phyloP scores from a whole-genome alignment of 768 basidiomycete genomes.

The Tulasnella sp. region DNA sequence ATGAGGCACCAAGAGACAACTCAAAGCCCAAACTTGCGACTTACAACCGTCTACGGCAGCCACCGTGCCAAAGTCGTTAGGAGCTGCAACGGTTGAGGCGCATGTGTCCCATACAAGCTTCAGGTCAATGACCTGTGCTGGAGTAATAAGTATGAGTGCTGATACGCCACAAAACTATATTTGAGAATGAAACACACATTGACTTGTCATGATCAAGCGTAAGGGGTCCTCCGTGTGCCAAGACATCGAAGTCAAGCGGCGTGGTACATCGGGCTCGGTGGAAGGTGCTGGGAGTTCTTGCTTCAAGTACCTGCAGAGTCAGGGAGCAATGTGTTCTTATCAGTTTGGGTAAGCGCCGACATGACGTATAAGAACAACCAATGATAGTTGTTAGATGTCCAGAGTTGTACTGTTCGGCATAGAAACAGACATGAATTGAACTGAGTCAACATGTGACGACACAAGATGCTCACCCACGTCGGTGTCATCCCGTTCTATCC shows the following conservation, averaged over 20 bases:
- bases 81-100: slow-evolving; percentile 43
- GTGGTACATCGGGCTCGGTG: slow-evolving; percentile 23
- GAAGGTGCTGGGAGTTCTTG: slow-evolving; percentile 59
- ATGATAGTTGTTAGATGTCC: slow-evolving; percentile 91
- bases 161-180: too few relatives aligned
- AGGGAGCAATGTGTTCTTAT: background rate
- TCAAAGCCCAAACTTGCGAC: slow-evolving; percentile 25
- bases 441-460: background rate
- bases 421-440: background rate
- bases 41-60: slow-evolving; percentile 82
- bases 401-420: slow-evolving; percentile 65
- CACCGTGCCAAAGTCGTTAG: slow-evolving; percentile 71
- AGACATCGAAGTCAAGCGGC: slow-evolving; percentile 55
- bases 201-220: slow-evolving; percentile 52
- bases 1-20: too few relatives aligned
- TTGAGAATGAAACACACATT: slow-evolving; percentile 35
- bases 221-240: slow-evolving; percentile 85
- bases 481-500: slow-evolving; percentile 57
- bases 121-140: slow-evolving; percentile 42
- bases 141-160: slow-evolving; percentile 9
- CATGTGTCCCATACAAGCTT: slow-evolving; percentile 73
- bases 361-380: slow-evolving; percentile 41
- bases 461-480: slow-evolving; percentile 53
- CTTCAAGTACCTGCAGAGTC: slow-evolving; percentile 67
- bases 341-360: background rate